phyloP scores from a whole-genome alignment of 306 rosid species.

The Adenanthera pavonina region DNA sequence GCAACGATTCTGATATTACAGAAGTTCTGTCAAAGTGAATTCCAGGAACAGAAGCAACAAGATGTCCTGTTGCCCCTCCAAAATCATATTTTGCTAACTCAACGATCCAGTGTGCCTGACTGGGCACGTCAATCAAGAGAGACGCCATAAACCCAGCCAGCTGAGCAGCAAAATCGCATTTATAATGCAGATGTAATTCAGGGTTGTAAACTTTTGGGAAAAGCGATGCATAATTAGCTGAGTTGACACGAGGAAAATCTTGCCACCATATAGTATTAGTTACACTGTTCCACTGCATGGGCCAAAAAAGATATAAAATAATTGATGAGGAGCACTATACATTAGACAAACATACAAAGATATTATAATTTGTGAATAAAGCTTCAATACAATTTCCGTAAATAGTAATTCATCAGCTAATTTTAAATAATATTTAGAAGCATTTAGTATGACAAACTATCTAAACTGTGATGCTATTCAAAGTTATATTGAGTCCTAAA shows the following conservation, averaged over 20 bases:
- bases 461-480: neutral
- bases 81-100: slow-evolving; percentile 80
- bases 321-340: neutral
- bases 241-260: slow-evolving; percentile 65
- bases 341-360: neutral
- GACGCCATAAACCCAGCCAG: slow-evolving; percentile 89
- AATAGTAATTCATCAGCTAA: neutral
- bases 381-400: neutral
- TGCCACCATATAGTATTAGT: slow-evolving; percentile 94
- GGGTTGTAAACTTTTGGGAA: slow-evolving; percentile 51
- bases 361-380: neutral
- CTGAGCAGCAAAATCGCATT: slow-evolving; percentile 75
- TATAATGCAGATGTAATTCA: slow-evolving; percentile 43
- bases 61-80: slow-evolving; percentile 70
- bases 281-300: slow-evolving; percentile 71
- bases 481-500: neutral
- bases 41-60: slow-evolving; percentile 81
- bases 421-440: neutral
- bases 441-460: neutral
- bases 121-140: slow-evolving; percentile 71
- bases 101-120: slow-evolving; percentile 73
- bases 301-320: slow-evolving; percentile 24
- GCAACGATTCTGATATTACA: slow-evolving; percentile 44
- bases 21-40: slow-evolving; percentile 62
- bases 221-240: slow-evolving; percentile 63